A percentile compares a stretch with the other conserved stretches of the same genome.
Conservation (phyloP, 106 monocot species). For the Platanthera zijinensis region DNA sequence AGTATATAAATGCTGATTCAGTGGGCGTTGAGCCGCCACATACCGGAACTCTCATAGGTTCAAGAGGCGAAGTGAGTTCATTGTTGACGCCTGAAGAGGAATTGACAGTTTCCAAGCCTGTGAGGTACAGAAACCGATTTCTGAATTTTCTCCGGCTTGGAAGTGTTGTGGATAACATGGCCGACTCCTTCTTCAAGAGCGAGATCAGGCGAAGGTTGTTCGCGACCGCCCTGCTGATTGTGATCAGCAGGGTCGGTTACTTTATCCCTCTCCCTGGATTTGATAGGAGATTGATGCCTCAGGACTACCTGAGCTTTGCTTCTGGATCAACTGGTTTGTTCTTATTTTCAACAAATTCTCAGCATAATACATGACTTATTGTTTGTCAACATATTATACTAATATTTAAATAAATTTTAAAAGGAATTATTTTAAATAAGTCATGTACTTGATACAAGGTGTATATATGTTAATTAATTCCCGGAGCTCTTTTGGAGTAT, state of each 20-base stretch:
- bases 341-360: neutral
- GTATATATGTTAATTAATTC: too few relatives aligned
- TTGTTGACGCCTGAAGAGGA: constrained; percentile 1
- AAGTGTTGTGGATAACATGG: constrained; percentile 56
- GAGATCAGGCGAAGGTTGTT: constrained; percentile 88
- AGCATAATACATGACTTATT: neutral
- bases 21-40: neutral
- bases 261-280: constrained; percentile 90
- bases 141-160: constrained; percentile 63
- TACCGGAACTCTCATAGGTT: neutral
- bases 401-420: too few relatives aligned
- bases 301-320: constrained; percentile 81
- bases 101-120: neutral
- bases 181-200: constrained; percentile 89
- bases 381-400: neutral
- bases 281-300: constrained; percentile 83
- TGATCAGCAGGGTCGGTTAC: constrained; percentile 80
- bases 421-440: too few relatives aligned
- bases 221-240: constrained; percentile 70
- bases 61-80: neutral
- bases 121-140: constrained; percentile 66
- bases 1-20: neutral
- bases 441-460: too few relatives aligned
- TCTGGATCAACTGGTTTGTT: constrained; percentile 70
- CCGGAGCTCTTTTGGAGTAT: too few relatives aligned